phyloP scores from a whole-genome alignment of 2,329 filamentous ascomycete species.

The Cladosporium oxysporum region DNA sequence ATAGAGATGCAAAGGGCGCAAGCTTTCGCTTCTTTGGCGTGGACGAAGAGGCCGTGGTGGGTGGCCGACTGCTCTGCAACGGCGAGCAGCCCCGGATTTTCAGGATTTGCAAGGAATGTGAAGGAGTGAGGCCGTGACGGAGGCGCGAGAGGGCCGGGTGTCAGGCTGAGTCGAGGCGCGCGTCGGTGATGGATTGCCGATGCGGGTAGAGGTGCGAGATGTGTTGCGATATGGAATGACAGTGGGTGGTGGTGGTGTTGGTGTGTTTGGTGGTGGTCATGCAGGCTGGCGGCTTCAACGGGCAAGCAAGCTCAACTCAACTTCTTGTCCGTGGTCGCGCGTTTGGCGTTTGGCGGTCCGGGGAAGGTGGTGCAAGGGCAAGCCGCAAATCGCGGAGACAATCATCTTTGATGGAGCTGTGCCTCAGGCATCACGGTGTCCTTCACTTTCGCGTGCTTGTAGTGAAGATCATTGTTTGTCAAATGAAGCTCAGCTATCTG shows the following conservation, averaged over 20 bases:
- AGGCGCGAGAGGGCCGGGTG: background rate
- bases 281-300: background rate
- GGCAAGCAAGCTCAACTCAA: background rate
- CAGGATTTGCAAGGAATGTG: constrained; percentile 19
- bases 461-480: background rate
- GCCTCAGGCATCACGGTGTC: background rate
- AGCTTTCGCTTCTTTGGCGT: constrained; percentile 50
- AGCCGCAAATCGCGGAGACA: background rate
- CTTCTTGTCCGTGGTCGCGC: background rate
- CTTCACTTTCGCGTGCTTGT: background rate
- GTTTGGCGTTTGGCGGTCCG: background rate
- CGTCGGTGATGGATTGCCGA: background rate
- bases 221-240: background rate
- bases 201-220: background rate
- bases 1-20: constrained; percentile 34
- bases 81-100: constrained; percentile 20
- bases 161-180: constrained; percentile 2
- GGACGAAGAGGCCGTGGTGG: constrained; percentile 19
- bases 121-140: constrained; percentile 7
- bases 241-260: background rate
- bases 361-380: background rate
- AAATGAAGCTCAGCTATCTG: background rate
- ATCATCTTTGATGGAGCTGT: background rate
- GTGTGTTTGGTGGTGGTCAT: background rate
- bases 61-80: constrained; percentile 20